Base-by-base conservation (phyloP, 2,329 filamentous ascomycete genomes). In the Diplodia scrobiculata region DNA sequence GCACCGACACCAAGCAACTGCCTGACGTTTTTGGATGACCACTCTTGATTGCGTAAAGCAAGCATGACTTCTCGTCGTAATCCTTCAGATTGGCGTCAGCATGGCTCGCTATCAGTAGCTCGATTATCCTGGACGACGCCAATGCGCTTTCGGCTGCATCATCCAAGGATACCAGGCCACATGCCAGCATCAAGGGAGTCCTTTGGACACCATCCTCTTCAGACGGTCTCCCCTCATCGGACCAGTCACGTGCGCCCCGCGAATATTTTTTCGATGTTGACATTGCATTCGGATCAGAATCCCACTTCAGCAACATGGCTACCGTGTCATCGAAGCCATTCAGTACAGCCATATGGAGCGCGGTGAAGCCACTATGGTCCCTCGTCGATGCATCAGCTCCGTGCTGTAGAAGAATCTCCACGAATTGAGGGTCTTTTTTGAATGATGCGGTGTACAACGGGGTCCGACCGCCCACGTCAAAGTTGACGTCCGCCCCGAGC, bases 181-280 rank as follows among this genome's bases (percentile, higher is more conserved):
- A 54, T n/a, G 51, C 51, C 29, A 54, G 29, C 51, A 54, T 54
- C 7, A 54, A 14, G 9, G 51, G 51, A 17, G 51, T 41, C 17
- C 17, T 41, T 17, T 17, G 38, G 38, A n/a, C 6, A 17, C 13
- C 38, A 14, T 41, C 6, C 36, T 41, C 36, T 41, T 41, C 6
- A 5, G 13, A 5, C 4, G 5, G 2, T 13, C 29, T n/a, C 7
- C 17, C 27, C 11, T 34, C 13, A 14, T 51, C 21, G 11, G n/a
- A 25, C 48, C 48, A 51, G 13, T 10, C 36, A 25, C 25, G 25
- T 2, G 25, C 25, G 36, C 6, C 13, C 36, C 36, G 34, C 1
- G 1, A 5, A 17, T n/a, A 0, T 32, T 1, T 13, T 11, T 52
- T 2, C 38, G 38, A 17, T 3, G 25, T 17, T 6, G 51, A 36